Base-by-base conservation (phyloP, 2,329 filamentous ascomycete species). In the Podosphaera fusca region DNA sequence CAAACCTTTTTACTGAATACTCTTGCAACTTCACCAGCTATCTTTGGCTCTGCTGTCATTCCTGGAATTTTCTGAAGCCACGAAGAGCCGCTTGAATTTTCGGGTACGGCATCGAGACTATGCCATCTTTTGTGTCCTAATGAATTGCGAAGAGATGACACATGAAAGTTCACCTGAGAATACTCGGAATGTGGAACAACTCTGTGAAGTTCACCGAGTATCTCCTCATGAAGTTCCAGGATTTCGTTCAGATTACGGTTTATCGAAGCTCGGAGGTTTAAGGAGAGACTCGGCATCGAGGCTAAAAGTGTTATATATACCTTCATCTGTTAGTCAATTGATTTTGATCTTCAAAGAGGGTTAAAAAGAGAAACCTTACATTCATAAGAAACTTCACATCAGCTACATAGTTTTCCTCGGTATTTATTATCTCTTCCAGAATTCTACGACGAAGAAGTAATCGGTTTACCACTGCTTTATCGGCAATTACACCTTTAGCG, bases 301-400 rank as follows among this genome's bases (percentile, higher is more conserved):
- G 82, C 81, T 56, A 92, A 74, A 51, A 92, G 77, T 2, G 82
- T 84, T 47, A 85, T 76, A 65, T 89, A 86, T 30, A 86, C 78
- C 84, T 54, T 30, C 33, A 4, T 51, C 33, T 87, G 46, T 21
- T 40, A 33, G n/a, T 12, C 21, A 14, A 38, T 36, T 52, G 7
- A 57, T 33, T 34, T 34, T 21, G 34, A 9, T 42, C 40, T 63
- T 81, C 59, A 94, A 71, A 60, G 89, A 85, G 62, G 21, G 21
- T 21, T 21, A 21, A 3, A 36, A 53, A 64, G 71, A 71, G 56
- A 56, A 70, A 71, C 65, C 80, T 66, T 71, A 90, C 89, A 70
- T 94, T 88, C 67, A 85, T 84, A 59, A 96, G 73, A 61, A 92
- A 87, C 63, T 87, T 87, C 58, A 96, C 70, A 64, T 95, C 90